These are phyloP conservation scores for Suhomyces pyralidae DNA, from an alignment of 805 yeast species.

Conservation along the genomic window DNA sequence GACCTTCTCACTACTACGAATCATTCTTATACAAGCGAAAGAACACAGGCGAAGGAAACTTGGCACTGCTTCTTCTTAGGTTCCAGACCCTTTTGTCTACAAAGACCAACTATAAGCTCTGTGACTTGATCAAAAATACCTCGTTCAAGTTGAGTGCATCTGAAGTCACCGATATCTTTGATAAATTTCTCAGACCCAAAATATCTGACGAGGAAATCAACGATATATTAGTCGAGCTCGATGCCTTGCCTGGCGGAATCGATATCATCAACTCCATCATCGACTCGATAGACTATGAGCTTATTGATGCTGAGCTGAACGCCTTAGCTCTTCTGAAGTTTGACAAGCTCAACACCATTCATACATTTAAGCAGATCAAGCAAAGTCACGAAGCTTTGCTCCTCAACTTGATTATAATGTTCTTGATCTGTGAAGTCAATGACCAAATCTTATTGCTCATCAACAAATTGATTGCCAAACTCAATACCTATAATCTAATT, in stretches of 20 bases:
- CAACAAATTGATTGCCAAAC: slow-evolving; percentile 21
- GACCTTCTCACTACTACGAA: slow-evolving; percentile 35
- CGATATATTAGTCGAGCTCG: slow-evolving; percentile 20
- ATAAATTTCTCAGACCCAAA: slow-evolving; percentile 21
- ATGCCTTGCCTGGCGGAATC: slow-evolving; percentile 23
- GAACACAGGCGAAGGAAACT: slow-evolving; percentile 11
- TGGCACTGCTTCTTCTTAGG: slow-evolving; percentile 19
- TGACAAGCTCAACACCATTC: slow-evolving; percentile 21
- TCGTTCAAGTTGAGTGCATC: slow-evolving; percentile 12
- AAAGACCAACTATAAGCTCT: slow-evolving; percentile 26
- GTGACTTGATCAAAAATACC: slow-evolving; percentile 10
- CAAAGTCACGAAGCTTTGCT: slow-evolving; percentile 28
- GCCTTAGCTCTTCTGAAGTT: slow-evolving; percentile 16
- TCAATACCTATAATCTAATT: slow-evolving; percentile 24
- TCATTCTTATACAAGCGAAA: slow-evolving; percentile 10
- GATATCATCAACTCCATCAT: slow-evolving; percentile 22
- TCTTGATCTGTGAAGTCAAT: slow-evolving; percentile 33
- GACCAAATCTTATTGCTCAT: slow-evolving; percentile 22
- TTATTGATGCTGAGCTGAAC: neutral
- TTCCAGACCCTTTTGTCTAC: slow-evolving; percentile 26
- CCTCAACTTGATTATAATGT: slow-evolving; percentile 26
- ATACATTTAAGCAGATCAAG: slow-evolving; percentile 27
- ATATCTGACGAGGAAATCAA: slow-evolving; percentile 23
- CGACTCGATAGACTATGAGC: slow-evolving; percentile 9
- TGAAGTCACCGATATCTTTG: slow-evolving; percentile 21